These are phyloP conservation scores for Dunaliella primolecta DNA, from an alignment of 139 green algal genomes.

Conservation along the genomic window DNA sequence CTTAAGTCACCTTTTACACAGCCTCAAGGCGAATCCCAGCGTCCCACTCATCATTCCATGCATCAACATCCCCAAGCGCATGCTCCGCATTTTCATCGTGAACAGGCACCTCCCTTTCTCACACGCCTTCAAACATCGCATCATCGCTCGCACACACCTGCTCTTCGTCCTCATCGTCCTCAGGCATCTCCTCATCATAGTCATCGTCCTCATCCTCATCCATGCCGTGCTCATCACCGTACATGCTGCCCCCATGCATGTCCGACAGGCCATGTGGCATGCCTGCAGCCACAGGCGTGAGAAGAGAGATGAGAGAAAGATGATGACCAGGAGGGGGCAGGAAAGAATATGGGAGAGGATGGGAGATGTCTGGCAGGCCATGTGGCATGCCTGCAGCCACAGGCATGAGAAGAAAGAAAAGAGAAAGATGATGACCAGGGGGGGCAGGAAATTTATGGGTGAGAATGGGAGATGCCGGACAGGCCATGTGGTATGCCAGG, in stretches of 20 bases:
- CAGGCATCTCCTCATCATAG: constrained; percentile 33
- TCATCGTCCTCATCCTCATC: constrained; percentile 53
- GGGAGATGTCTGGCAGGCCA: constrained; percentile 10
- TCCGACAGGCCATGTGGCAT: constrained; percentile 11
- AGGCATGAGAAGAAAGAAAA: not conserved
- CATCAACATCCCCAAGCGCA: too few species aligned
- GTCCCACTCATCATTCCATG: too few species aligned
- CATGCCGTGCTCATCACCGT: constrained; percentile 37
- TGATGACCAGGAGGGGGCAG: not conserved
- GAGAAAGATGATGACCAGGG: not conserved
- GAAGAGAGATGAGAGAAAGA: not conserved
- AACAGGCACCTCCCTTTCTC: too few species aligned
- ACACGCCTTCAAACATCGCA: too few species aligned
- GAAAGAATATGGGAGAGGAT: too few species aligned
- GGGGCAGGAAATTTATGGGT: too few species aligned
- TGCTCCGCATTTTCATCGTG: too few species aligned
- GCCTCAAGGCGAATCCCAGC: too few species aligned
- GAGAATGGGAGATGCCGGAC: too few species aligned
- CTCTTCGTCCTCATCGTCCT: constrained; percentile 25
- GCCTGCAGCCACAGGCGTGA: not conserved
- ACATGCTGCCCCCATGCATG: constrained; percentile 32
- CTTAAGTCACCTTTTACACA: too few species aligned
- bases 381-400: not conserved
- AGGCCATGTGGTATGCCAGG: constrained; percentile 5
- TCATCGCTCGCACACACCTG: not conserved